phyloP scores from a whole-genome alignment of 1,284 basidiomycete species.

The Ustilago lituana region DNA sequence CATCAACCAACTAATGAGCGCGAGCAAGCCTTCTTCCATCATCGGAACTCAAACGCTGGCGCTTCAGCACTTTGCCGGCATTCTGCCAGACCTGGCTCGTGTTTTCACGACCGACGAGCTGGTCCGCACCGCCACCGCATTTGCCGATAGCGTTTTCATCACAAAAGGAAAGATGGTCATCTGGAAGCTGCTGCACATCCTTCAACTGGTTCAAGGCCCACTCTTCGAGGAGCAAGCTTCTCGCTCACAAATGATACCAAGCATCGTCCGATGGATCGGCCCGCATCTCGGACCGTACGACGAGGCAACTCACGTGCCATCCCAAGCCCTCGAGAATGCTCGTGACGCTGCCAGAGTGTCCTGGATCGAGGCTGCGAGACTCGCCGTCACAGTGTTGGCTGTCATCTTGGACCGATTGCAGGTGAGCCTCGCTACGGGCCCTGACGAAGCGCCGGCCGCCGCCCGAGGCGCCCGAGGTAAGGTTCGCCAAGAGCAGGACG shows the following conservation, averaged over 20 bases:
- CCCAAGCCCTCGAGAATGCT: slow-evolving; percentile 45
- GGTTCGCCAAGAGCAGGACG: slow-evolving; percentile 82
- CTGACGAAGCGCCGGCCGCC: neutral
- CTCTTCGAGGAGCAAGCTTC: slow-evolving; percentile 85
- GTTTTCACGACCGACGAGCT: slow-evolving; percentile 60
- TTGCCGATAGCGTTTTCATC: slow-evolving; percentile 83
- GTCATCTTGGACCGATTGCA: slow-evolving; percentile 91
- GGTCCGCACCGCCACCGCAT: slow-evolving; percentile 75
- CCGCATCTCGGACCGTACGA: slow-evolving; percentile 93
- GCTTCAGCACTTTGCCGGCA: slow-evolving; percentile 91
- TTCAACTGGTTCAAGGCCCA: slow-evolving; percentile 87
- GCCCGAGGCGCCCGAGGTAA: slow-evolving; percentile 9
- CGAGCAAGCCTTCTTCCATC: slow-evolving; percentile 79
- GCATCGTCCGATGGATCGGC: slow-evolving; percentile 90
- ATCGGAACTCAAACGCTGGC: slow-evolving; percentile 85
- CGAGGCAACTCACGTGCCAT: slow-evolving; percentile 33
- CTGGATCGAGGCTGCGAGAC: slow-evolving; percentile 88
- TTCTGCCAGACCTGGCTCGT: slow-evolving; percentile 79
- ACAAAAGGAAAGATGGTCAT: slow-evolving; percentile 86
- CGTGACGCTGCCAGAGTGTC: slow-evolving; percentile 75
- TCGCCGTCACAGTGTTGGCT: slow-evolving; percentile 73
- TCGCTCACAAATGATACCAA: slow-evolving; percentile 83
- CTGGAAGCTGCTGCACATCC: slow-evolving; percentile 92
- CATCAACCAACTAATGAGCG: slow-evolving; percentile 88
- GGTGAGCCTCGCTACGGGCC: slow-evolving; percentile 32